Conservation (phyloP, 2,329 filamentous ascomycete genomes). For the Sordariomycetes sp. region DNA sequence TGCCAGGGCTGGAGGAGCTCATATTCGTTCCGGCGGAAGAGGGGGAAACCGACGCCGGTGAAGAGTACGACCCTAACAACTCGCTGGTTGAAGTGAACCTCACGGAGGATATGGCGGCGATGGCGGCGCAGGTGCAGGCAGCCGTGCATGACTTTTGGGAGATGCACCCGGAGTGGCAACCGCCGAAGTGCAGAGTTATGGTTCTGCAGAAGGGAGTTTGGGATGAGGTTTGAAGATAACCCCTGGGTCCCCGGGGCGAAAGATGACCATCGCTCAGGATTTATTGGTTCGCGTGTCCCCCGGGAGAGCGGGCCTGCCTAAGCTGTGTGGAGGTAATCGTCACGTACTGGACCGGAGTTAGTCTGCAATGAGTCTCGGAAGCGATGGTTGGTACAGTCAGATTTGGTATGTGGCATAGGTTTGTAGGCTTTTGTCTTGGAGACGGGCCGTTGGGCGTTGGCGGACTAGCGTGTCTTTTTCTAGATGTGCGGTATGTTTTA, state of each 20-base stretch:
- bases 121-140: neutral
- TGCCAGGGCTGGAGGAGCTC: slow-evolving; percentile 26
- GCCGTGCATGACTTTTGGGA: neutral
- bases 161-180: neutral
- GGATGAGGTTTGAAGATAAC: neutral
- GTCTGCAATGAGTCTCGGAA: no score
- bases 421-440: neutral
- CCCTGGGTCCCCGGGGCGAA: neutral
- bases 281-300: neutral
- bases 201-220: neutral
- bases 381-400: neutral
- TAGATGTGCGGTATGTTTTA: neutral
- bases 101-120: neutral
- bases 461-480: neutral
- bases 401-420: neutral
- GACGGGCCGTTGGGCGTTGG: neutral
- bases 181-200: neutral
- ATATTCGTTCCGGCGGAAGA: slow-evolving; percentile 28
- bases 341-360: neutral
- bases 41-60: slow-evolving; percentile 4
- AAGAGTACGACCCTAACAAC: neutral
- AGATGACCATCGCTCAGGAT: neutral
- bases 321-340: neutral
- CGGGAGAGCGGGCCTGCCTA: neutral
- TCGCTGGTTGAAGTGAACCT: neutral